Evolutionary conservation across 306 rosid species (phyloP).

Genomic region (Ormosia emarginata): DNA sequence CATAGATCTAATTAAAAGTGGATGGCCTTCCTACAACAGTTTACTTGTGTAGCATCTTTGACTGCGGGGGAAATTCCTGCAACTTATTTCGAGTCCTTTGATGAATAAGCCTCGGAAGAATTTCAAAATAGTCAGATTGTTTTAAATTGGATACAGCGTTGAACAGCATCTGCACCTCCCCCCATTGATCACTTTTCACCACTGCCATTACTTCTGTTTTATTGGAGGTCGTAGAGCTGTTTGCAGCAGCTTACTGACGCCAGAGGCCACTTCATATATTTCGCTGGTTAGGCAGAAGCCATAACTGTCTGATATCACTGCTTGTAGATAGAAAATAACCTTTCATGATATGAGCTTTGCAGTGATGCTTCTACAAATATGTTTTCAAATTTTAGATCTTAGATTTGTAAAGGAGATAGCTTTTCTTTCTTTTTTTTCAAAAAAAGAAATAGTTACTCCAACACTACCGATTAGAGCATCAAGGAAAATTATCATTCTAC

Average conservation of each 20-base stretch:
- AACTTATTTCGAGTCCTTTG: constrained; percentile 33
- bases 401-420: too few species aligned
- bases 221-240: neutral
- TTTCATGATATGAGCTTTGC: too few species aligned
- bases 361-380: too few species aligned
- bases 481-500: too few species aligned
- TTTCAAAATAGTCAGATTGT: neutral
- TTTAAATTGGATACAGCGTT: neutral
- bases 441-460: too few species aligned
- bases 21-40: constrained; percentile 29
- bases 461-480: too few species aligned
- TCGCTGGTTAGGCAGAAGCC: too few species aligned
- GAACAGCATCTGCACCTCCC: neutral
- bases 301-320: too few species aligned
- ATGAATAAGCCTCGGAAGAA: neutral
- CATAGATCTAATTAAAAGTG: neutral
- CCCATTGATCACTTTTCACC: neutral
- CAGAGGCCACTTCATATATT: too few species aligned
- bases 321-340: too few species aligned
- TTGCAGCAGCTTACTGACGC: neutral
- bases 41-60: constrained; percentile 23
- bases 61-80: constrained; percentile 40
- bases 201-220: neutral
- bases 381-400: too few species aligned
- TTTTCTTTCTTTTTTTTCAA: too few species aligned